Evolutionary conservation across 257 asterid genomes (phyloP), one percentile per base, ranked within the genome.

Genomic region (Gardenia jasminoides): DNA sequence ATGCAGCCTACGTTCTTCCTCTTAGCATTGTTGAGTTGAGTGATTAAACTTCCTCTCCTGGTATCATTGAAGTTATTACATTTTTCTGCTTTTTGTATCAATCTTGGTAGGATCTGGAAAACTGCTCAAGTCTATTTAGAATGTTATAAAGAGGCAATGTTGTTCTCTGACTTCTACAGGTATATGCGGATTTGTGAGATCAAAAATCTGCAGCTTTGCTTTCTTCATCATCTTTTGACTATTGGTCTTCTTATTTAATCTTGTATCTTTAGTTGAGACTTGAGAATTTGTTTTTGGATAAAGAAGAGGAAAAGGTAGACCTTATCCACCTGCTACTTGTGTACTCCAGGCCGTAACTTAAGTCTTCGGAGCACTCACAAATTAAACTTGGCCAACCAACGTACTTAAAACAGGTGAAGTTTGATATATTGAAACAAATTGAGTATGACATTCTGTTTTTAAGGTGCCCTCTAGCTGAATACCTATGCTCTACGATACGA

Each of bases 61-160:
- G 43, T 22, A 56, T 74, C 24, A 12, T 74, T 33, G 33, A 33
- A 22, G 17, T 12, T 22, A 74, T 74, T 74, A 24, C 26, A 2
- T 59, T 75, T 75, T 39, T 75, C 41, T 41, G 41, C 58, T 59
- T 59, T 22, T 36, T 58, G 70, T 59, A 75, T 59, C 39, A 56
- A 50, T 58, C 30, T 33, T 59, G 67, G 70, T 41, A 39, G 78
- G 56, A 74, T 58, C 1, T 44, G 33, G 43, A 7, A 10, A 22
- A 24, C 17, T 24, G 6, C 64, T 58, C 43, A 20, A 36, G 78
- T 56, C 39, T 33, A 30, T 24, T 20, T 74, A 47, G 24, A 24
- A 7, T 54, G 30, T 26, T 6, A 12, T 54, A 8, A 47, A 31
- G 56, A 74, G 33, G 68, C 59, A 52, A 54, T 22, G 33, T 56